Conservation (phyloP, 805 yeast genomes). For the Sugiyamaella lignohabitans region DNA sequence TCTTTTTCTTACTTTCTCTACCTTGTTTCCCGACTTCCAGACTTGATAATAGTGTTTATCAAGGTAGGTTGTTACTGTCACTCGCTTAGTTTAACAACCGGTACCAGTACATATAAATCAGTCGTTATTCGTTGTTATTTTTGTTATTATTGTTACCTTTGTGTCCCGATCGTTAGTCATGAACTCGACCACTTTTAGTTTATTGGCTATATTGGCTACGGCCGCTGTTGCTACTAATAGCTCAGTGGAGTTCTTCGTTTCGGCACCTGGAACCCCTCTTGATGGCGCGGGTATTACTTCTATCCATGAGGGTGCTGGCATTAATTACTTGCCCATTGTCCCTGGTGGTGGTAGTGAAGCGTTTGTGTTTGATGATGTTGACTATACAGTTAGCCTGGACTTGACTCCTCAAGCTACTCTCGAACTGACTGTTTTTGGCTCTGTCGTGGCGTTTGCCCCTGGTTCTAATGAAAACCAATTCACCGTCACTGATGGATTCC, state of each 20-base stretch:
- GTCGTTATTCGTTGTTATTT: background rate
- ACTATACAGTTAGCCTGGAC: background rate
- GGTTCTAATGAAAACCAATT: constrained; percentile 7
- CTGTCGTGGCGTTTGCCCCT: constrained; percentile 5
- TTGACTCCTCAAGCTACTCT: background rate
- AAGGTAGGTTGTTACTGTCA: no score
- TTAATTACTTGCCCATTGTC: constrained; percentile 36
- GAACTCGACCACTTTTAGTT: constrained; percentile 6
- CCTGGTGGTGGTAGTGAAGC: constrained; percentile 10
- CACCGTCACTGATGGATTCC: constrained; percentile 18
- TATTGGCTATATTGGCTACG: constrained; percentile 11
- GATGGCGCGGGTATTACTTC: constrained; percentile 30
- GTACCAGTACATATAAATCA: no score
- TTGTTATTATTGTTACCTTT: no score
- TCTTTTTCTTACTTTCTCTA: background rate
- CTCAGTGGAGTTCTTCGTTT: constrained; percentile 1
- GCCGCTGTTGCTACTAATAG: constrained; percentile 20
- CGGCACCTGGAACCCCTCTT: constrained; percentile 17
- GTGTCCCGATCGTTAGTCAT: background rate
- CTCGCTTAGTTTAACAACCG: background rate
- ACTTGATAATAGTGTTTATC: no score
- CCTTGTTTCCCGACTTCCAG: background rate
- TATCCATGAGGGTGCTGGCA: constrained; percentile 42
- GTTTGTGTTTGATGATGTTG: background rate
- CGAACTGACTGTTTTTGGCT: background rate